Evolutionary conservation across 805 yeast genomes (phyloP), one percentile per base, ranked within the genome.

Genomic region (Jamesozyma jinghongensis): DNA sequence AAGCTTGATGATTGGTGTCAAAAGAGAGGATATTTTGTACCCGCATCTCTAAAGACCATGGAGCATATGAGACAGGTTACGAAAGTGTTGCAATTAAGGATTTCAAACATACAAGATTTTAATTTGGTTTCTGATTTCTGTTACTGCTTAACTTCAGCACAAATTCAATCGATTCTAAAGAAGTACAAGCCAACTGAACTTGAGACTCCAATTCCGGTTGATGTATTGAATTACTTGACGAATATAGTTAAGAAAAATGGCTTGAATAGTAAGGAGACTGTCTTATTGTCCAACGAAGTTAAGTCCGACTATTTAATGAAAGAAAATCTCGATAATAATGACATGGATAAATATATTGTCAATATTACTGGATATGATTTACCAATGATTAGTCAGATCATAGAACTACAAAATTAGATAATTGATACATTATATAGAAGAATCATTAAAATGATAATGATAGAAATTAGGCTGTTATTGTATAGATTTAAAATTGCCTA

Each of bases 51-150:
- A 12, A 37, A 26, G 26, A n/a, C 3, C n/a, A 14, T 37, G 19
- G 31, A 32, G 3, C 38, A 42, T 19, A 19, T 44, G 13, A 40
- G 37, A 22, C 52, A 48, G 37, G 25, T 34, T 3, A 30, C 45
- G 2, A 46, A 45, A 29, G 27, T 48, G 5, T 33, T 48, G 32
- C 52, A 48, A 38, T 17, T 46, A 22, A 46, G 50, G 35, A 42
- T 48, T n/a, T 18, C 36, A 10, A 46, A 26, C 13, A 6, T 46
- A 3, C 25, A 37, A 5, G 50, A 48, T 28, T 39, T 48, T 18
- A 28, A 38, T 19, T 28, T 48, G 11, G 45, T 42, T 6, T 19
- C 34, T 13, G 50, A 46, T 13, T 41, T 44, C 20, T 48, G 50
- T 29, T 46, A 34, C 30, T 28, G 32, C 3, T 39, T 48, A 29